Conservation (phyloP, 495 filamentous ascomycete genomes). For the Trichoderma virens region DNA sequence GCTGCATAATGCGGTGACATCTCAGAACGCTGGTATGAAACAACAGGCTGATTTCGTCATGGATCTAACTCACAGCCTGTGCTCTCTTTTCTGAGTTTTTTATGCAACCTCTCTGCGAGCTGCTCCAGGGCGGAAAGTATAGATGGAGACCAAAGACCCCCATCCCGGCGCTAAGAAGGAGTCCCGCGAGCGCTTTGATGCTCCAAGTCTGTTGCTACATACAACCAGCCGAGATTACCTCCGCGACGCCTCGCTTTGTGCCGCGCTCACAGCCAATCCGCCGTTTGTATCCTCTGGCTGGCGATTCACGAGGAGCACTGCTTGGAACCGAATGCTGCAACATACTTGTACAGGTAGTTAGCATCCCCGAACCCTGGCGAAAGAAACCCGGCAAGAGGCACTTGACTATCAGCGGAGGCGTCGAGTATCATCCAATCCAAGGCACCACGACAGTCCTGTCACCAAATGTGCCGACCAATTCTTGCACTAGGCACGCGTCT, state of each 20-base stretch:
- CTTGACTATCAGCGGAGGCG: background rate
- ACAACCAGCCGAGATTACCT: constrained; percentile 1
- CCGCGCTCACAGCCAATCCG: background rate
- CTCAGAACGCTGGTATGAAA: constrained; percentile 1
- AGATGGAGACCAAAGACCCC: background rate
- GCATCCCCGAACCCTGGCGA: background rate
- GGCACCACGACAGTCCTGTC: background rate
- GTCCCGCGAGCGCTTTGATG: background rate
- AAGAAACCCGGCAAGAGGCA: background rate
- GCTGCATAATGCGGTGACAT: background rate
- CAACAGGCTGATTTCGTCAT: background rate
- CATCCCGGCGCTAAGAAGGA: background rate
- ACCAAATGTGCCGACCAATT: background rate
- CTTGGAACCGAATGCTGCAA: too few relatives aligned
- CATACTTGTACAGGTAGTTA: background rate
- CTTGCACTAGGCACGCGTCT: background rate
- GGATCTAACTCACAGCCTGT: background rate
- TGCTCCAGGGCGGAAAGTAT: background rate
- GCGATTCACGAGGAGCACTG: too few relatives aligned
- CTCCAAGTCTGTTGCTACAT: background rate
- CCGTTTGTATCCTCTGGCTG: too few relatives aligned
- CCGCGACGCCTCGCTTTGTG: background rate
- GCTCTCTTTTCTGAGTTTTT: background rate
- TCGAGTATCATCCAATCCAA: background rate
- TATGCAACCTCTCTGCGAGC: background rate